These are phyloP conservation scores for Ricinus communis DNA, from an alignment of 345 rosid genomes.

Conservation along the genomic window DNA sequence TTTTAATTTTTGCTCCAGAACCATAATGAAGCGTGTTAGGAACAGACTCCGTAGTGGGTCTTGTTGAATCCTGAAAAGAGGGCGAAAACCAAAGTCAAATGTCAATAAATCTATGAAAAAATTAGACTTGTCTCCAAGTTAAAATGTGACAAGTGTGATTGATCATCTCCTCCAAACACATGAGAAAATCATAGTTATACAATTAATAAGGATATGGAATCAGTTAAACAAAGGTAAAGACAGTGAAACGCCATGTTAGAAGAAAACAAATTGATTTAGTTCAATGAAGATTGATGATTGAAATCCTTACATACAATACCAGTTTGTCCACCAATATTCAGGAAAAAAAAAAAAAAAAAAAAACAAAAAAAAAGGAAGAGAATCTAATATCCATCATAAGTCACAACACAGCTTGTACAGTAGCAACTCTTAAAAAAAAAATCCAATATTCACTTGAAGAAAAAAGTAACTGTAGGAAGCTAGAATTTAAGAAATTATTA, in stretches of 20 bases:
- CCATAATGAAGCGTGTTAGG: slow-evolving; percentile 53
- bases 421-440: no score
- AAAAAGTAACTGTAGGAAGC: not conserved
- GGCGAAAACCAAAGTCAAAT: not conserved
- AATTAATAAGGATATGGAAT: not conserved
- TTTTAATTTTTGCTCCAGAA: slow-evolving; percentile 89
- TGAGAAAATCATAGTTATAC: not conserved
- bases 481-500: not conserved
- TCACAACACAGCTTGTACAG: no score
- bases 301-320: not conserved
- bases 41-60: slow-evolving; percentile 40
- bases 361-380: not conserved
- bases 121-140: not conserved
- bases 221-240: not conserved
- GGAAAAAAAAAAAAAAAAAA: not conserved
- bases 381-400: no score
- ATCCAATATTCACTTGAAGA: slow-evolving; percentile 2
- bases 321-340: not conserved
- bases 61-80: slow-evolving; percentile 48
- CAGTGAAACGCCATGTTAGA: not conserved
- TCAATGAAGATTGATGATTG: not conserved
- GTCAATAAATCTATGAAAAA: not conserved
- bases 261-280: not conserved
- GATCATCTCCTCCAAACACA: no score
- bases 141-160: not conserved